phyloP scores from a whole-genome alignment of 139 green algal genomes.

The Tetraselmis chui region DNA sequence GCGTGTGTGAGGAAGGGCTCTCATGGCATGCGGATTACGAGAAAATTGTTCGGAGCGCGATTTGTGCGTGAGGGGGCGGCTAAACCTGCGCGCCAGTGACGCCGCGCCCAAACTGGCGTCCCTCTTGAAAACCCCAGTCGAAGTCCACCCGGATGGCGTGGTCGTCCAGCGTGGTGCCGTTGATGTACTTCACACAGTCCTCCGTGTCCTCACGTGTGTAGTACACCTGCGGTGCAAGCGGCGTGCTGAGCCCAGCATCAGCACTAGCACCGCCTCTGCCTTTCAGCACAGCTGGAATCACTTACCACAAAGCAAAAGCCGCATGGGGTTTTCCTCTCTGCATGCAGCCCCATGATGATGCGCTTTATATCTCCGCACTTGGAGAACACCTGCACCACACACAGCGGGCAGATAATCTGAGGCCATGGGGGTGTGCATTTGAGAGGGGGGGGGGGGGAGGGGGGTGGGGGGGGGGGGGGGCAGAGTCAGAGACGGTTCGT shows the following conservation, averaged over 20 bases:
- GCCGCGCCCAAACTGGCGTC: conserved; percentile 89
- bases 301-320: conserved; percentile 97
- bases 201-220: conserved; percentile 67
- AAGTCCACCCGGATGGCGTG: conserved; percentile 89
- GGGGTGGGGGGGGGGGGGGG: no score
- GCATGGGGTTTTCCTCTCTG: conserved; percentile 83
- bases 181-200: conserved; percentile 80
- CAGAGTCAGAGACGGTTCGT: no score
- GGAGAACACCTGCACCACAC: conserved; percentile 53
- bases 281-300: no score
- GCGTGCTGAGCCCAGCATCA: no score
- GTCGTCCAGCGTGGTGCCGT: conserved; percentile 89
- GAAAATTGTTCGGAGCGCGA: no score
- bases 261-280: no score
- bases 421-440: not conserved
- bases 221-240: conserved; percentile 16
- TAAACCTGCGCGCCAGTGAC: conserved; percentile 80
- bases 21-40: no score
- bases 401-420: no score
- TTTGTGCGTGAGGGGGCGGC: no score
- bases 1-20: no score
- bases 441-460: not conserved
- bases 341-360: conserved; percentile 96
- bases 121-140: conserved; percentile 96
- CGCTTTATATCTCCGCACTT: conserved; percentile 73